phyloP scores from a whole-genome alignment of 257 asterid genomes.

The Solanum habrochaites region DNA sequence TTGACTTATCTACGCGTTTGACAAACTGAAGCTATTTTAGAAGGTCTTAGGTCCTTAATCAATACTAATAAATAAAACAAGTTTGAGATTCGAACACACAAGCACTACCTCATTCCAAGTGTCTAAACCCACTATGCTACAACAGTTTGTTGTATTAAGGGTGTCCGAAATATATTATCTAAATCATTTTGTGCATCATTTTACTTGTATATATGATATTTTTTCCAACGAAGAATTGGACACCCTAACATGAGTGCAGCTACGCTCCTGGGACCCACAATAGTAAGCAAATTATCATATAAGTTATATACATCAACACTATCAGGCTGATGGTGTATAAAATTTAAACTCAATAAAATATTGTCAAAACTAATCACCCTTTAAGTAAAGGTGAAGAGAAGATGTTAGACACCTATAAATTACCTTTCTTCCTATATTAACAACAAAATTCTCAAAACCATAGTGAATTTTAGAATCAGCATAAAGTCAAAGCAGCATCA shows the following conservation, averaged over 20 bases:
- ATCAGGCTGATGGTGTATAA: background rate
- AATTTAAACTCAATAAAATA: background rate
- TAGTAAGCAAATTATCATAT: background rate
- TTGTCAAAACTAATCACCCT: background rate
- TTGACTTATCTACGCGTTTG: background rate
- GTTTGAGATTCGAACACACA: background rate
- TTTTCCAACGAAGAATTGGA: background rate
- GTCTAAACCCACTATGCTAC: background rate
- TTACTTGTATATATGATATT: background rate
- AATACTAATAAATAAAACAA: background rate
- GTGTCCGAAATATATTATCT: background rate
- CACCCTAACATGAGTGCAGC: background rate
- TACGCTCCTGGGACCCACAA: too few species aligned
- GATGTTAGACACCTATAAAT: background rate
- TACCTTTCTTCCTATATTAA: background rate
- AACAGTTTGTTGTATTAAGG: background rate
- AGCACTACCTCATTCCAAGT: background rate
- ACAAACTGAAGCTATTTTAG: background rate
- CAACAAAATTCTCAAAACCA: background rate
- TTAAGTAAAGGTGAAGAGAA: background rate
- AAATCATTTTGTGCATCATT: background rate
- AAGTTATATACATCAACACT: background rate
- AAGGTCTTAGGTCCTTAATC: background rate
- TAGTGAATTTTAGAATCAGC: background rate
- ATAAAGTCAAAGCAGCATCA: background rate